Conservation (phyloP, 2,329 filamentous ascomycete genomes). For the Cladophialophora exuberans region DNA sequence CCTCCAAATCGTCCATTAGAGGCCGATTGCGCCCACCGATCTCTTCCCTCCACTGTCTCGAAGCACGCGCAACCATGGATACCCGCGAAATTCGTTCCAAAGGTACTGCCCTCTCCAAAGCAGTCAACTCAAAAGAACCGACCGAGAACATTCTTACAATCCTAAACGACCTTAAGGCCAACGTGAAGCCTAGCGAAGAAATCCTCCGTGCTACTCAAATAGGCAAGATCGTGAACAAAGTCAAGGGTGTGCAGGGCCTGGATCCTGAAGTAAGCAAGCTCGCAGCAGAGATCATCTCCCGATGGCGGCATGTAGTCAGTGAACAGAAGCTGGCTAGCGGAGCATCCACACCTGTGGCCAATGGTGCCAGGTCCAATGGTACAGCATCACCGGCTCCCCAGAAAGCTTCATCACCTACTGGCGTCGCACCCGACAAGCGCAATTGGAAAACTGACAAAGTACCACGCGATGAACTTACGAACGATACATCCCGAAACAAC, state of each 20-base stretch:
- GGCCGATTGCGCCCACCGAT: background rate
- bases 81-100: slow-evolving; percentile 77
- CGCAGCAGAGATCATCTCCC: slow-evolving; percentile 80
- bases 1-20: background rate
- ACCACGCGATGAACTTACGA: slow-evolving; percentile 70
- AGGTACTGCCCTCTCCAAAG: slow-evolving; percentile 80
- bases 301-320: slow-evolving; percentile 82
- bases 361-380: slow-evolving; percentile 51
- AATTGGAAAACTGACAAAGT: slow-evolving; percentile 73
- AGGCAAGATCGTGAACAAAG: slow-evolving; percentile 84
- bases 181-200: slow-evolving; percentile 83
- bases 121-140: slow-evolving; percentile 73
- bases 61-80: slow-evolving; percentile 66
- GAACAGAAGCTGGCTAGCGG: slow-evolving; percentile 41
- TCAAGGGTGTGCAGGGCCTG: slow-evolving; percentile 76
- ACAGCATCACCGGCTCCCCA: slow-evolving; percentile 54
- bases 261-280: slow-evolving; percentile 67
- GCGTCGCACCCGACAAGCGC: slow-evolving; percentile 72
- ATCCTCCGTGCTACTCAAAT: slow-evolving; percentile 89
- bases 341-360: slow-evolving; percentile 37
- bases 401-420: slow-evolving; percentile 48
- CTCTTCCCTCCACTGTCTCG: background rate
- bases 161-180: slow-evolving; percentile 76
- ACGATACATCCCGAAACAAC: slow-evolving; percentile 73
- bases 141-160: slow-evolving; percentile 71